These are phyloP conservation scores for Hansfordia pulvinata DNA, from an alignment of 2,329 filamentous ascomycete genomes.

Conservation along the genomic window DNA sequence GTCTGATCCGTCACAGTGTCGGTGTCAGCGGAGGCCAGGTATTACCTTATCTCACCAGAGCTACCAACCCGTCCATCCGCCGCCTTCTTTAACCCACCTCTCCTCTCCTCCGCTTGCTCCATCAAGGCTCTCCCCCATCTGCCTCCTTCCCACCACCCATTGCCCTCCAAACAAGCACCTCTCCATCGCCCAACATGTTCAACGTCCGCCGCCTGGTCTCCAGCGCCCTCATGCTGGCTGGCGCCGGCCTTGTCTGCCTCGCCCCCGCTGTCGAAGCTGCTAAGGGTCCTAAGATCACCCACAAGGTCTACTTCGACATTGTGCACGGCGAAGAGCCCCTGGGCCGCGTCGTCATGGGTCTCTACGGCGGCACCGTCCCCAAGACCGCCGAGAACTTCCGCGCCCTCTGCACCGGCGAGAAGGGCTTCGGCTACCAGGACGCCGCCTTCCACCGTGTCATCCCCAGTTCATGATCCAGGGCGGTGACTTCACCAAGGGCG, in stretches of 20 bases:
- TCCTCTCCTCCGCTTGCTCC: neutral
- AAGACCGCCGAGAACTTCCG: constrained; percentile 65
- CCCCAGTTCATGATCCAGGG: constrained; percentile 86
- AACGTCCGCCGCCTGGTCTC: constrained; percentile 57
- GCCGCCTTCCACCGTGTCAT: constrained; percentile 84
- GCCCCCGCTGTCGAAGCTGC: constrained; percentile 58
- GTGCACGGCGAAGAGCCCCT: constrained; percentile 59
- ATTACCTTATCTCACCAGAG: too few species aligned
- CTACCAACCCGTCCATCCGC: neutral
- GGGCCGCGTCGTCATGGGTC: constrained; percentile 66
- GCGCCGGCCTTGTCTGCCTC: constrained; percentile 62
- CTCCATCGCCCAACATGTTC: constrained; percentile 47
- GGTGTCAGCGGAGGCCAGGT: too few species aligned
- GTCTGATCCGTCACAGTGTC: too few species aligned
- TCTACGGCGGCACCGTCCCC: constrained; percentile 79
- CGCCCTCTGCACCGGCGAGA: constrained; percentile 71
- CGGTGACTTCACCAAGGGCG: constrained; percentile 73
- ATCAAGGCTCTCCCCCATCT: constrained; percentile 1
- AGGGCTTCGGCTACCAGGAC: constrained; percentile 72
- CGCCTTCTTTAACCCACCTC: neutral
- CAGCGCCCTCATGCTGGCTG: constrained; percentile 63
- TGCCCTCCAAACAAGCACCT: constrained; percentile 2
- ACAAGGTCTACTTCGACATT: constrained; percentile 89
- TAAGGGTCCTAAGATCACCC: constrained; percentile 89
- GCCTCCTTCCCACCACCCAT: constrained; percentile 3